Evolutionary conservation across 139 green algal species (phyloP), one percentile per base, ranked within the genome.

Genomic region (Chlorella sp.): DNA sequence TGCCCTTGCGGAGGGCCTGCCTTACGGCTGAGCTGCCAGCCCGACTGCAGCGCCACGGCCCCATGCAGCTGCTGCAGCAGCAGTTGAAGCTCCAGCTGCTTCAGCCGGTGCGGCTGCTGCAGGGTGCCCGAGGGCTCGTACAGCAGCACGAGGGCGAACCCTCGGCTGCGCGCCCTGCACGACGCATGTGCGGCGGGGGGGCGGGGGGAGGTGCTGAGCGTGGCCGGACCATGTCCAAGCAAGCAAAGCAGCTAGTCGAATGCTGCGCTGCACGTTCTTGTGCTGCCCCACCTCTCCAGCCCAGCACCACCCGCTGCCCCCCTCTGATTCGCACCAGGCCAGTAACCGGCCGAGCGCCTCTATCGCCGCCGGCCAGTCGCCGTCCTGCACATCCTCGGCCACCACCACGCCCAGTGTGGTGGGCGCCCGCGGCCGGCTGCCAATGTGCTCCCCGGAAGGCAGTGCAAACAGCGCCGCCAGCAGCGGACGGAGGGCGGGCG

Each of bases 21-120:
- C 51, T 60, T 34, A 26, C 60, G 2, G 34, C 34, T 14, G 1
- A 34, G 34, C 36, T 79, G 77, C 60, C 62, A 84, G 26, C 79
- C 79, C 32, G 17, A 20, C 41, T 76, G 64, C 41, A 84, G 64
- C 43, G 16, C 30, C 64, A 84, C 79, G 3, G 32, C 32, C 32
- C 79, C 46, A 0, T 28, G 46, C 79, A 84, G 64, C 11, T 44
- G 79, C 40, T 34, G 62, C 43, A 67, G 79, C 62, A 84, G 79
- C 64, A 84, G 79, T n/a, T 67, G 51, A 36, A 83, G 69, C 67
- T 82, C 77, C 58, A 90, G 82, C 28, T 76, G 77, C 6, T 68
- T 65, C 36, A 48, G 34, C 34, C 22, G 40, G 22, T n/a, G 77
- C 1, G 38, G 38, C 1, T 80, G 72, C 60, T 82, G 51, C 36